Percentiles rank a stretch among this genome's conserved stretches.
These are phyloP conservation scores for Ailanthus altissimus DNA, from an alignment of 345 rosid species.

Conservation along the genomic window DNA sequence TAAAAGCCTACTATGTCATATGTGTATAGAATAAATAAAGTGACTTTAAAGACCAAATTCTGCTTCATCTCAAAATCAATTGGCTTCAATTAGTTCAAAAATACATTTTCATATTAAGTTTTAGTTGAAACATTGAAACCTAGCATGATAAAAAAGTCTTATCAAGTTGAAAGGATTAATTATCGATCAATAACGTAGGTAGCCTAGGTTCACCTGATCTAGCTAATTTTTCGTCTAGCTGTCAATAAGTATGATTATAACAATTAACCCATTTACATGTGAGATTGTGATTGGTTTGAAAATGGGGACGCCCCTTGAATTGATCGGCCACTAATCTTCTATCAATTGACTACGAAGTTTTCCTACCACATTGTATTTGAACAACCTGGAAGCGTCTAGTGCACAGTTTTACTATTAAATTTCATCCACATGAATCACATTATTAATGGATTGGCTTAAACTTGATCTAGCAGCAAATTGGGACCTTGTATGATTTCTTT, in stretches of 20 bases:
- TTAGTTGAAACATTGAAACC: too few species aligned
- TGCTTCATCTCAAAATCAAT: not conserved
- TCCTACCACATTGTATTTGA: not conserved
- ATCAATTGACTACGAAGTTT: conserved; percentile 8
- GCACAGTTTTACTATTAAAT: not conserved
- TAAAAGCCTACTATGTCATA: not conserved
- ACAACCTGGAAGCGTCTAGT: not conserved
- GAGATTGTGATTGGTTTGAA: not conserved
- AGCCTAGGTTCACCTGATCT: too few species aligned
- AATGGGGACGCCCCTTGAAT: not conserved
- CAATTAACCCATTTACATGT: too few species aligned
- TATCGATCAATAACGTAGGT: too few species aligned
- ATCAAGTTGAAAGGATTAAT: too few species aligned
- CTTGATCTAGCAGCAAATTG: not conserved
- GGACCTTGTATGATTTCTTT: not conserved
- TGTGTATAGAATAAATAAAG: not conserved
- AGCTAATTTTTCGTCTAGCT: too few species aligned
- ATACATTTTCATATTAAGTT: too few species aligned
- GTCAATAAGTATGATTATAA: too few species aligned
- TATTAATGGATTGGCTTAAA: not conserved
- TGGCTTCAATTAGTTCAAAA: too few species aligned
- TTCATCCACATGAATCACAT: not conserved
- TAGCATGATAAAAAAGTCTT: too few species aligned
- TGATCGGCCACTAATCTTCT: not conserved
- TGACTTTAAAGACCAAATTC: not conserved